phyloP scores from a whole-genome alignment of 257 asterid genomes.

The Phtheirospermum japonicum region DNA sequence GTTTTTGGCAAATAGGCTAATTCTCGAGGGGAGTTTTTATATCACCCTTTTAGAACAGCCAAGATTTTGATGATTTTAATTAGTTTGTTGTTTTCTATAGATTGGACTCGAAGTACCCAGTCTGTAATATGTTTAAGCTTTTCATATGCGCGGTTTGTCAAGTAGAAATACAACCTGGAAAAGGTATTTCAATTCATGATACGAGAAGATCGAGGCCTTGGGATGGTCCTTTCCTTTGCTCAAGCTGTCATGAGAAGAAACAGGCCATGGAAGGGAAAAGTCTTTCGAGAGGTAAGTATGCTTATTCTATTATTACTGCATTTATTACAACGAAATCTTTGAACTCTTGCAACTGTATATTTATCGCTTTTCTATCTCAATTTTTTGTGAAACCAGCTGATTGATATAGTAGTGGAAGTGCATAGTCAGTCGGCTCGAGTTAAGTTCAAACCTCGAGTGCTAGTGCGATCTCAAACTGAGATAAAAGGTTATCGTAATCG shows the following conservation, averaged over 20 bases:
- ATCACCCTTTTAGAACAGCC: neutral
- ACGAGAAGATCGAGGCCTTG: conserved; percentile 78
- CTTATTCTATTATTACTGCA: conserved; percentile 17
- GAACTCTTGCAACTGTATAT: conserved; percentile 11
- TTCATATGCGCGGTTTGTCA: conserved; percentile 95
- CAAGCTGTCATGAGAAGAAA: conserved; percentile 89
- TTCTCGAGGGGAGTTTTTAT: neutral
- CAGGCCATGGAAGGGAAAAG: conserved; percentile 98
- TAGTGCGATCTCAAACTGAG: no score
- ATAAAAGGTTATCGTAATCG: no score
- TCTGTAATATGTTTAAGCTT: conserved; percentile 93
- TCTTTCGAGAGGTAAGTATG: conserved; percentile 64
- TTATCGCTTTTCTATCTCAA: conserved; percentile 18
- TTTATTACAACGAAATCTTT: conserved; percentile 9
- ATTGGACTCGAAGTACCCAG: conserved; percentile 84
- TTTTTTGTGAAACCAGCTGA: conserved; percentile 46
- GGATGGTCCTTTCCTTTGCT: conserved; percentile 97
- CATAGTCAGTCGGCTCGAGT: conserved; percentile 35
- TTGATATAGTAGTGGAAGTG: conserved; percentile 77
- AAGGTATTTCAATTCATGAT: conserved; percentile 84
- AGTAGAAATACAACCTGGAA: conserved; percentile 87
- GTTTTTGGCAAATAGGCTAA: neutral
- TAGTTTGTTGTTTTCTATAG: conserved; percentile 36
- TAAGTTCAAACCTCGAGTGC: no score
- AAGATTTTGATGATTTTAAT: conserved; percentile 8